Conservation (phyloP, 2,329 filamentous ascomycete genomes). For the Aspergillus sp. region DNA sequence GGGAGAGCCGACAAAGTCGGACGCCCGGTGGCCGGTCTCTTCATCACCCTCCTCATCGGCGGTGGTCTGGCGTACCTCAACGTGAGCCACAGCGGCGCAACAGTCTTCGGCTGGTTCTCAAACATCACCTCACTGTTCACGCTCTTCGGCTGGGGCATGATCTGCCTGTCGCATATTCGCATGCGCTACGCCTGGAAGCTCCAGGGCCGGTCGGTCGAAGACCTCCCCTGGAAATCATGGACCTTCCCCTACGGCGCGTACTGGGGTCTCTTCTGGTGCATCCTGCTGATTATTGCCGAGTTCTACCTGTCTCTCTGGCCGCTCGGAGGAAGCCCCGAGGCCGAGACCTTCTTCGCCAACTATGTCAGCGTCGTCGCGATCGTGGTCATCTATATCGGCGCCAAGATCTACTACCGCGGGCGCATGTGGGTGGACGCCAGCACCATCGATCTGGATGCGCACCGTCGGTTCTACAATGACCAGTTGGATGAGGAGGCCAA, state of each 20-base stretch:
- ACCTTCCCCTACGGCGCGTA: conserved; percentile 45
- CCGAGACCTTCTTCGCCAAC: conserved; percentile 48
- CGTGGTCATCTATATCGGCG: conserved; percentile 42
- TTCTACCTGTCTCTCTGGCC: conserved; percentile 52
- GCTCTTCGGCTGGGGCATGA: conserved; percentile 46
- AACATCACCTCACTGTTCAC: conserved; percentile 48
- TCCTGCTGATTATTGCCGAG: conserved; percentile 46
- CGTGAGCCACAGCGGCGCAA: conserved; percentile 39
- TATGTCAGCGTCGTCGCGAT: conserved; percentile 47
- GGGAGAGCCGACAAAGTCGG: conserved; percentile 34
- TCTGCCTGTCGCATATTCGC: conserved; percentile 45
- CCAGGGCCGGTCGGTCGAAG: conserved; percentile 36
- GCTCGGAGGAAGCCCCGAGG: conserved; percentile 31
- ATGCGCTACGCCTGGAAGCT: conserved; percentile 44
- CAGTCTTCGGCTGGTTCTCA: conserved; percentile 51
- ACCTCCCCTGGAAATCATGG: conserved; percentile 47
- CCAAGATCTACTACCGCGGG: conserved; percentile 41
- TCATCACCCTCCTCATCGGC: conserved; percentile 66
- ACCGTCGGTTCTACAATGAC: conserved; percentile 15
- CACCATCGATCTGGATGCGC: conserved; percentile 35
- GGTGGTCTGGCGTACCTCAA: conserved; percentile 52
- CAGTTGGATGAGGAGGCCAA: conserved; percentile 13
- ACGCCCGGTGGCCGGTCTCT: conserved; percentile 52
- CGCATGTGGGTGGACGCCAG: conserved; percentile 33
- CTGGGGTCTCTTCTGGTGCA: conserved; percentile 47